These are phyloP conservation scores for Dalbergia cochinchinensis DNA, from an alignment of 306 rosid species.

Conservation along the genomic window DNA sequence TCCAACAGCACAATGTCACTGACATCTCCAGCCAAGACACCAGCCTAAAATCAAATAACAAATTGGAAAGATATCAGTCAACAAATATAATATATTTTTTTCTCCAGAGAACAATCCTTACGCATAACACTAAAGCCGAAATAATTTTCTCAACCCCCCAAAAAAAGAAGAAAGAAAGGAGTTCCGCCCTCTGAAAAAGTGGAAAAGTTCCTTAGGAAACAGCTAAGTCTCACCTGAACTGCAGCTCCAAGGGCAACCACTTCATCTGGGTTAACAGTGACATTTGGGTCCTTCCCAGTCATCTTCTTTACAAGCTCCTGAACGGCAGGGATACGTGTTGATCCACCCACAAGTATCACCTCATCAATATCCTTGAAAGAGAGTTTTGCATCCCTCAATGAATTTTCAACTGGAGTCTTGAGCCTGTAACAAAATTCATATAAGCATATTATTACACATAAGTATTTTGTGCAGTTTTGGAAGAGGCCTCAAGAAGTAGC, in stretches of 20 bases:
- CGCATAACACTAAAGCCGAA: not conserved
- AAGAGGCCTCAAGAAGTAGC: not conserved
- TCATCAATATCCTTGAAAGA: conserved; percentile 84
- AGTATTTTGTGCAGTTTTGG: not conserved
- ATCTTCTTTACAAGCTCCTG: conserved; percentile 90
- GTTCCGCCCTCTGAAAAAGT: not conserved
- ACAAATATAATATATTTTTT: not conserved
- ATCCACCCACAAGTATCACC: conserved; percentile 95
- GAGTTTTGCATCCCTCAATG: conserved; percentile 98
- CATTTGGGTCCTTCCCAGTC: conserved; percentile 91
- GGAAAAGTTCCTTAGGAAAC: not conserved
- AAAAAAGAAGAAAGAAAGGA: too few relatives aligned
- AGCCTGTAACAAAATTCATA: conserved; percentile 61
- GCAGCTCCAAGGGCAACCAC: conserved; percentile 98
- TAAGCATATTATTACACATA: not conserved
- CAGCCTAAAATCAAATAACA: conserved; percentile 65
- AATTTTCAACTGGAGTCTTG: conserved; percentile 82
- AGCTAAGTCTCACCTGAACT: conserved; percentile 70
- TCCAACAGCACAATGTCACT: conserved; percentile 92
- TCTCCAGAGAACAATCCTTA: not conserved
- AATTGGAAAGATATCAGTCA: not conserved
- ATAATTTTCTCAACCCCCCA: not conserved
- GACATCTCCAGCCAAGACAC: conserved; percentile 92
- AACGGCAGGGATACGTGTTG: conserved; percentile 93
- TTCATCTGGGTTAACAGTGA: conserved; percentile 95